Percentiles rank a stretch among this genome's conserved stretches.
Conservation (phyloP, 225 moss, liverwort and hornwort genomes). For the Rhytidiadelphus loreus region DNA sequence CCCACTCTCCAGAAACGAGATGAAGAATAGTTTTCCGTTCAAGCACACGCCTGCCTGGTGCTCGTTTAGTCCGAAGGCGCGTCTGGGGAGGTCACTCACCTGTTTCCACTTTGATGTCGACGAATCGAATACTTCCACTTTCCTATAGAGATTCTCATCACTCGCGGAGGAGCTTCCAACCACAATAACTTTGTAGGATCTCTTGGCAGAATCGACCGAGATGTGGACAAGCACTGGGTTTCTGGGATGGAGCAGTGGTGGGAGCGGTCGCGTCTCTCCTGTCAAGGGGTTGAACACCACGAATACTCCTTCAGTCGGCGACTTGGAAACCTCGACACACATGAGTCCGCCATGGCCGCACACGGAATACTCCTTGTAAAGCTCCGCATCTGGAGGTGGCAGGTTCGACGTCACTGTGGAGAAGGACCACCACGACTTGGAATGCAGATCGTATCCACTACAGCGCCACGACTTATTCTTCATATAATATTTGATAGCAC, state of each 20-base stretch:
- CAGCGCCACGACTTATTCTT: not conserved
- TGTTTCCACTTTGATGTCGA: not conserved
- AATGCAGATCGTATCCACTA: not conserved
- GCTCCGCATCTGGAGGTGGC: not conserved
- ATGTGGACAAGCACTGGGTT: constrained; percentile 10
- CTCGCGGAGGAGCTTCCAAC: not conserved
- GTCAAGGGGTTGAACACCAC: constrained; percentile 15
- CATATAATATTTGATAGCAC: not conserved
- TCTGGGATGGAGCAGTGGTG: not conserved
- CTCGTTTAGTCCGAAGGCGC: constrained; percentile 3
- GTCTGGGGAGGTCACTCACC: not conserved
- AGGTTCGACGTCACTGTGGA: not conserved
- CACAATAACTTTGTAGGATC: not conserved
- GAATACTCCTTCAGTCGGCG: not conserved
- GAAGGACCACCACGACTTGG: not conserved
- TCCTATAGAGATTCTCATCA: not conserved
- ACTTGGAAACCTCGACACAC: not conserved
- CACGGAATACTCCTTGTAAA: constrained; percentile 1
- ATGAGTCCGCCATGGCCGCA: not conserved
- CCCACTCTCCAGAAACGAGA: not conserved
- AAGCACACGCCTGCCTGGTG: constrained; percentile 4
- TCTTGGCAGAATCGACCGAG: not conserved
- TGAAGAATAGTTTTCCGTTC: not conserved
- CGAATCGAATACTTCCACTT: constrained; percentile 10
- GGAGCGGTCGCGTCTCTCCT: not conserved